phyloP scores from a whole-genome alignment of 495 filamentous ascomycete genomes.

The Bombardia bombarda region DNA sequence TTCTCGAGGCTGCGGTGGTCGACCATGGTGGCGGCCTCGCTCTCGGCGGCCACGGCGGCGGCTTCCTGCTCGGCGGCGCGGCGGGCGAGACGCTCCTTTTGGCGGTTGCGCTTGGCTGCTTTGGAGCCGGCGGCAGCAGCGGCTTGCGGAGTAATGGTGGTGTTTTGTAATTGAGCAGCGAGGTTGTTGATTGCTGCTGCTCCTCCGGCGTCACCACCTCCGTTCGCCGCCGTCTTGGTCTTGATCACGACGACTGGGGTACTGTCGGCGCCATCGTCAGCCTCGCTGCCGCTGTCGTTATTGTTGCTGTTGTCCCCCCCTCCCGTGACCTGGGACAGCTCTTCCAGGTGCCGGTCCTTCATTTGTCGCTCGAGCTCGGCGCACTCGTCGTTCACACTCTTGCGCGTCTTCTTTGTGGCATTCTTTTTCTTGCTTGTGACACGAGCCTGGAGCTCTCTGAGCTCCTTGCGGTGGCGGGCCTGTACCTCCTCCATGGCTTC shows the following conservation, averaged over 20 bases:
- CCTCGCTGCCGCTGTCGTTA: background rate
- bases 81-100: conserved; percentile 84
- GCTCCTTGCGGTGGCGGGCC: conserved; percentile 78
- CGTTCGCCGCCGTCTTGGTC: no score
- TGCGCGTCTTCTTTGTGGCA: conserved; percentile 92
- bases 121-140: conserved; percentile 13
- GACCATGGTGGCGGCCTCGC: conserved; percentile 66
- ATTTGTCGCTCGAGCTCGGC: conserved; percentile 61
- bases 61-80: conserved; percentile 78
- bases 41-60: conserved; percentile 52
- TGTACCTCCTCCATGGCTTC: conserved; percentile 64
- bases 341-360: conserved; percentile 57
- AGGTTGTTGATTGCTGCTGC: no score
- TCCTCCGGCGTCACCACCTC: no score
- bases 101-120: conserved; percentile 56
- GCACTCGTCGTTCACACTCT: conserved; percentile 79
- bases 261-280: no score
- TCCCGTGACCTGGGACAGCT: conserved; percentile 52
- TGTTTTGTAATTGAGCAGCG: conserved; percentile 11
- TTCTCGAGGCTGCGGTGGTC: conserved; percentile 69
- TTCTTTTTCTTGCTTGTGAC: conserved; percentile 93
- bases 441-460: conserved; percentile 70
- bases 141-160: conserved; percentile 10
- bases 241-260: no score
- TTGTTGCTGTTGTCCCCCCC: background rate